These are phyloP conservation scores for Solanum etuberosum DNA, from an alignment of 257 asterid genomes.

Conservation along the genomic window DNA sequence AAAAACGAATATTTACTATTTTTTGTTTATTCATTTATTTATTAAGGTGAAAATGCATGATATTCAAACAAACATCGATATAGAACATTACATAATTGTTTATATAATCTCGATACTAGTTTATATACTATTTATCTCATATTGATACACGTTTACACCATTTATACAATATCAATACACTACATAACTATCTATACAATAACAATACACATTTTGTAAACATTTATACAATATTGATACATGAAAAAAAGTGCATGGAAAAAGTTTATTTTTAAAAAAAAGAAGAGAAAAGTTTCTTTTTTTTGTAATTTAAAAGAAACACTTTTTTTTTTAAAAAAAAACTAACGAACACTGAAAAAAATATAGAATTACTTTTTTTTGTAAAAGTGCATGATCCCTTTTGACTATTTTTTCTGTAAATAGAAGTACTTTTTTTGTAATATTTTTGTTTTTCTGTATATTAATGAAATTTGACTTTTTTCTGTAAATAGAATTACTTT, in stretches of 20 bases:
- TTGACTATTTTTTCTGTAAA: background rate
- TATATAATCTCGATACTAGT: too few relatives aligned
- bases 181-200: background rate
- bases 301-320: too few relatives aligned
- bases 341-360: too few relatives aligned
- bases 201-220: background rate
- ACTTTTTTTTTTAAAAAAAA: too few relatives aligned
- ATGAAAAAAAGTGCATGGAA: too few relatives aligned
- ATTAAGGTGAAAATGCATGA: background rate
- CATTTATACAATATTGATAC: background rate
- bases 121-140: background rate
- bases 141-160: background rate
- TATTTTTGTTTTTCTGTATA: background rate
- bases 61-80: background rate
- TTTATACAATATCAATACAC: background rate
- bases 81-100: too few relatives aligned
- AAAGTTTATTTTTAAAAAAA: too few relatives aligned
- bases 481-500: too few relatives aligned
- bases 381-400: too few relatives aligned
- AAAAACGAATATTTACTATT: too few relatives aligned
- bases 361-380: too few relatives aligned
- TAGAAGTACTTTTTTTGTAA: background rate
- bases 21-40: background rate
- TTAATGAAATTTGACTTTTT: background rate
- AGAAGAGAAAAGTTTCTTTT: too few relatives aligned